Conservation (phyloP, 2,329 filamentous ascomycete species). For the Mycocentrospora acerina region DNA sequence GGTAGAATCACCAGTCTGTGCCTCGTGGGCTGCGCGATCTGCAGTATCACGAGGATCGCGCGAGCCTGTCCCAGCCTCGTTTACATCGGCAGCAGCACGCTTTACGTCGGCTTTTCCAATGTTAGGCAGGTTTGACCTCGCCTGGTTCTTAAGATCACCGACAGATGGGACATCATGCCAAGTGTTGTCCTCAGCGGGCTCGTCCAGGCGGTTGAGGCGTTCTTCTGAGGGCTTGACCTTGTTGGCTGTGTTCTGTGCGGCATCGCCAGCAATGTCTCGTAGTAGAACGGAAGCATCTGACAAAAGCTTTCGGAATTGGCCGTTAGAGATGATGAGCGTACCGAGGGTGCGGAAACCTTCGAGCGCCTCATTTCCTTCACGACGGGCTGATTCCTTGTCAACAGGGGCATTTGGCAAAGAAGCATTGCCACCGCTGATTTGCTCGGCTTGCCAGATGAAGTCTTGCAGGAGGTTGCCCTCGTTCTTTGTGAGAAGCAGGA, state of each 20-base stretch:
- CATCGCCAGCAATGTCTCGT: slow-evolving; percentile 90
- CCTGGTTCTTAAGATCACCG: slow-evolving; percentile 67
- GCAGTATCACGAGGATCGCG: slow-evolving; percentile 59
- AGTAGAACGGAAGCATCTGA: slow-evolving; percentile 76
- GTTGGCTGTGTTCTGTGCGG: slow-evolving; percentile 74
- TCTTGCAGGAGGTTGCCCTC: slow-evolving; percentile 92
- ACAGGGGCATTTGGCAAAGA: slow-evolving; percentile 66
- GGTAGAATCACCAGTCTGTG: slow-evolving; percentile 48
- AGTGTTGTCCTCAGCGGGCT: slow-evolving; percentile 83
- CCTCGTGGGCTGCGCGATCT: slow-evolving; percentile 52
- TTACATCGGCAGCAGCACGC: slow-evolving; percentile 60
- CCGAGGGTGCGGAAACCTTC: slow-evolving; percentile 86
- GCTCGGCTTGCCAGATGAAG: slow-evolving; percentile 91
- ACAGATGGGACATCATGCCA: slow-evolving; percentile 88
- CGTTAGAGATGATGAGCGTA: slow-evolving; percentile 88
- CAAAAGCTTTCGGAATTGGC: slow-evolving; percentile 90
- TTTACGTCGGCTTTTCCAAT: slow-evolving; percentile 59
- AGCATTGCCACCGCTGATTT: slow-evolving; percentile 66
- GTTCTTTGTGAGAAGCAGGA: slow-evolving; percentile 88
- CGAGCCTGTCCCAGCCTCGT: slow-evolving; percentile 55
- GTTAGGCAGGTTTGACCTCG: slow-evolving; percentile 58
- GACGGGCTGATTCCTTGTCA: slow-evolving; percentile 73
- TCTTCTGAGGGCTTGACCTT: slow-evolving; percentile 78
- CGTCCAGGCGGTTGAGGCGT: slow-evolving; percentile 72
- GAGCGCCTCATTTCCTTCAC: slow-evolving; percentile 80